Evolutionary conservation across 805 yeast genomes (phyloP), one percentile per base, ranked within the genome.

Genomic region (Cyberlindnera japonica): DNA sequence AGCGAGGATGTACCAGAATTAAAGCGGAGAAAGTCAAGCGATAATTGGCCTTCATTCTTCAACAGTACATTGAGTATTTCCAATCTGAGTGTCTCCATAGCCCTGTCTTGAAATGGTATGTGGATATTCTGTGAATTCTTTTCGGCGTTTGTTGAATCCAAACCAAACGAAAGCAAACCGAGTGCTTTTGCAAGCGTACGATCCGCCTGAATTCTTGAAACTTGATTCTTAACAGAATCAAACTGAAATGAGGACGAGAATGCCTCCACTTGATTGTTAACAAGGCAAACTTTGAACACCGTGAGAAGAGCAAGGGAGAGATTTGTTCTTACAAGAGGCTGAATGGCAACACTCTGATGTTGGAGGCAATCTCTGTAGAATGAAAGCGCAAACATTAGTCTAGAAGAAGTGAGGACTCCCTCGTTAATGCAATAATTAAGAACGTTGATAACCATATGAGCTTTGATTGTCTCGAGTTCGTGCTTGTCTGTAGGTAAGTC

Each of bases 361-460:
- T 17, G 35, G 3, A 47, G 37, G 2, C 41, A 16, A 6, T 37
- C 47, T 30, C 44, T 43, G 31, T 42, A 37, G 27, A 41, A 37
- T 8, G 43, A 38, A 7, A 53, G 30, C 2, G 50, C 27, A 14
- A 45, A 47, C 8, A 37, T 42, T 9, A 53, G 24, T 25, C 49
- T 47, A 3, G 55, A 24, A n/a, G 21, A 35, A 3, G 35, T 36
- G 8, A 51, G 15, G 15, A 22, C 38, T 11, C 51, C 56, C 3
- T 44, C 45, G 23, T 44, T 45, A 1, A 44, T 33, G 10, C 52
- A 41, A 17, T 53, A 49, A 29, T 51, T 37, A 14, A 48, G 35
- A 7, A 44, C 27, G 20, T 37, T 41, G 26, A 47, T 44, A 15
- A 53, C 29, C 47, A 57, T 40, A 15, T 53, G 49, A 2, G 61